Conservation (phyloP, 1,284 basidiomycete species). For the Leccinum subspadiceum region DNA sequence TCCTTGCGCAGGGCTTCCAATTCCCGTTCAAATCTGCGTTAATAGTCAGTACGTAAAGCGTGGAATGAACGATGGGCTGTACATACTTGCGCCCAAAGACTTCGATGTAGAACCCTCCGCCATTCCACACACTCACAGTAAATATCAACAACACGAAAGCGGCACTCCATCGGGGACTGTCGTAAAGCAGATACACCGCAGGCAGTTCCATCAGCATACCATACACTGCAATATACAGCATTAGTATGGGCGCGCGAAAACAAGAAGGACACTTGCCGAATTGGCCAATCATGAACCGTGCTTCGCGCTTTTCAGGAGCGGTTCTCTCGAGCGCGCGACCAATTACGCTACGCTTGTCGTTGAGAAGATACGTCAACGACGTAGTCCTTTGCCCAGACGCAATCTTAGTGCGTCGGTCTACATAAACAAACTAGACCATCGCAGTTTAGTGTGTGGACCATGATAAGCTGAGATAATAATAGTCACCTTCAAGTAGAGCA, state of each 20-base stretch:
- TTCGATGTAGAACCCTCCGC: constrained; percentile 87
- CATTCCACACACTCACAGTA: constrained; percentile 82
- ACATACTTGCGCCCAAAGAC: constrained; percentile 92
- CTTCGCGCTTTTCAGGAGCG: constrained; percentile 60
- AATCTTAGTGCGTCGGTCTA: constrained; percentile 83
- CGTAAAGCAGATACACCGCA: constrained; percentile 78
- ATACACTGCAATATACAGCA: constrained; percentile 55
- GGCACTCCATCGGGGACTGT: constrained; percentile 72
- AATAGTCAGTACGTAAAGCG: constrained; percentile 7
- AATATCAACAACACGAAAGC: constrained; percentile 79
- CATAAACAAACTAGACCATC: constrained; percentile 66
- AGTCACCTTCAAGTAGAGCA: constrained; percentile 82
- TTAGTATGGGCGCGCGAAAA: background rate
- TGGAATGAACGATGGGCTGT: background rate
- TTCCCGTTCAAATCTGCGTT: constrained; percentile 80
- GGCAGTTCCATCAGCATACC: constrained; percentile 85
- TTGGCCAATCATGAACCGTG: constrained; percentile 83
- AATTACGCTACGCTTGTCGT: constrained; percentile 82
- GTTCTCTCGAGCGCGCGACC: constrained; percentile 66
- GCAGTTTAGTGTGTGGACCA: constrained; percentile 4
- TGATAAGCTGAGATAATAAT: background rate
- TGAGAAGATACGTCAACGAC: constrained; percentile 81
- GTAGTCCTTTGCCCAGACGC: constrained; percentile 84
- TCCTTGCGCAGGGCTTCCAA: constrained; percentile 86
- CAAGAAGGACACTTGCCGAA: constrained; percentile 51